Evolutionary conservation across 768 basidiomycete genomes (phyloP).

Genomic region (Galerina marginata): DNA sequence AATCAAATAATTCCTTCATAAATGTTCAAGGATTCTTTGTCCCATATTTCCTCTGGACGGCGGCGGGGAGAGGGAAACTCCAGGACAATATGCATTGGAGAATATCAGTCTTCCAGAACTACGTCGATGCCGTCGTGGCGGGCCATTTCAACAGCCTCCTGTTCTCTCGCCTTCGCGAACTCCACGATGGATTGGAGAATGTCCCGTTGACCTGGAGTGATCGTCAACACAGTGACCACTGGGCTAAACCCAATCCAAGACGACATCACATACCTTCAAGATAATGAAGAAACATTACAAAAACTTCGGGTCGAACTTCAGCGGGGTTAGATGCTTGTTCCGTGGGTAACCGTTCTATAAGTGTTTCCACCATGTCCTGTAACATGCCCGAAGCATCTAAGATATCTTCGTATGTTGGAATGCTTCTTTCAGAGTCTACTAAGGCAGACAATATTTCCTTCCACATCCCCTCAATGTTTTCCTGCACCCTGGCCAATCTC

Average conservation of each 20-base stretch:
- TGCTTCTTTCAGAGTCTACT: slow-evolving; percentile 27
- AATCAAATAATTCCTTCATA: not conserved
- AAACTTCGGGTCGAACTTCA: slow-evolving; percentile 59
- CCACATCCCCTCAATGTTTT: slow-evolving; percentile 66
- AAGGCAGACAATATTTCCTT: slow-evolving; percentile 48
- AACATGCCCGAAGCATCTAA: slow-evolving; percentile 72
- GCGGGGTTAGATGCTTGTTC: slow-evolving; percentile 25
- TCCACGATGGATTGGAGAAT: slow-evolving; percentile 59
- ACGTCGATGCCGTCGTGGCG: slow-evolving; percentile 58
- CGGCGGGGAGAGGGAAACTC: not conserved
- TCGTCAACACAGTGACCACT: not conserved
- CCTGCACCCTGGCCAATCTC: slow-evolving; percentile 64
- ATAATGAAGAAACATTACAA: slow-evolving; percentile 70
- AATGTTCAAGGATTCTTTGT: no score
- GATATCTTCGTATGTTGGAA: slow-evolving; percentile 58
- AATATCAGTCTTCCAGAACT: slow-evolving; percentile 46
- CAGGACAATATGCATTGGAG: not conserved
- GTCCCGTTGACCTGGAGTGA: slow-evolving; percentile 58
- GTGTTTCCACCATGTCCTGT: slow-evolving; percentile 64
- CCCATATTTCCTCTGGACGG: not conserved
- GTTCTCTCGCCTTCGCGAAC: slow-evolving; percentile 54
- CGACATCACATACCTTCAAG: slow-evolving; percentile 53
- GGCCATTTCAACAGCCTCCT: slow-evolving; percentile 52
- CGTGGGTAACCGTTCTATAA: slow-evolving; percentile 56
- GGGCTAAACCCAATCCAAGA: not conserved